Evolutionary conservation across 2,329 filamentous ascomycete species (phyloP).

Genomic region (Dichotomopilus funicola): DNA sequence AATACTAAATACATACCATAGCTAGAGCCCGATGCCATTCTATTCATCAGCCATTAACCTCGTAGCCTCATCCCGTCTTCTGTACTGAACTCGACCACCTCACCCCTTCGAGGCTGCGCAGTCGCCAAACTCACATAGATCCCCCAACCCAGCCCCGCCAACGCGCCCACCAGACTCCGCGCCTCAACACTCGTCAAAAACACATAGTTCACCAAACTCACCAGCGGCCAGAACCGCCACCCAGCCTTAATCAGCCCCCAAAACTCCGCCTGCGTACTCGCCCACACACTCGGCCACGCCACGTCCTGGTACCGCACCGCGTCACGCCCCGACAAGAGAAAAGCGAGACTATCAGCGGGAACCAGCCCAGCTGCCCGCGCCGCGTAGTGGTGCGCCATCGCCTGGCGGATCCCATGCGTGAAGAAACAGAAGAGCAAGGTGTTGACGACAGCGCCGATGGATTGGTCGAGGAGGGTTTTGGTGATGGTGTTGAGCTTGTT

Average conservation of each 20-base stretch:
- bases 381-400: slow-evolving; percentile 39
- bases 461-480: slow-evolving; percentile 47
- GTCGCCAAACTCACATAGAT: slow-evolving; percentile 61
- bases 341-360: slow-evolving; percentile 26
- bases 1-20: too few relatives aligned
- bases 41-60: too few relatives aligned
- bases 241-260: slow-evolving; percentile 60
- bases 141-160: slow-evolving; percentile 65
- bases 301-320: slow-evolving; percentile 41
- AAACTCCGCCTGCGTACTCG: slow-evolving; percentile 48
- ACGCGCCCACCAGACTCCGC: slow-evolving; percentile 58
- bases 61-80: not conserved
- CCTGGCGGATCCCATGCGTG: slow-evolving; percentile 47
- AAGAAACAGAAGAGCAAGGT: slow-evolving; percentile 48
- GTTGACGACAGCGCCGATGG: slow-evolving; percentile 50
- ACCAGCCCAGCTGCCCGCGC: slow-evolving; percentile 24
- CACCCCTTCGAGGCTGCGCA: slow-evolving; percentile 23
- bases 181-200: slow-evolving; percentile 58
- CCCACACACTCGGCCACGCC: slow-evolving; percentile 39
- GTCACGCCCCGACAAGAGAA: slow-evolving; percentile 31
- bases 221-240: slow-evolving; percentile 62
- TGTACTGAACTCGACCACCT: not conserved
- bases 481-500: slow-evolving; percentile 44
- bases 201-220: slow-evolving; percentile 62
- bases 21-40: too few relatives aligned